Evolutionary conservation across 345 rosid genomes (phyloP).

Genomic region (Gossypium herbaceum): DNA sequence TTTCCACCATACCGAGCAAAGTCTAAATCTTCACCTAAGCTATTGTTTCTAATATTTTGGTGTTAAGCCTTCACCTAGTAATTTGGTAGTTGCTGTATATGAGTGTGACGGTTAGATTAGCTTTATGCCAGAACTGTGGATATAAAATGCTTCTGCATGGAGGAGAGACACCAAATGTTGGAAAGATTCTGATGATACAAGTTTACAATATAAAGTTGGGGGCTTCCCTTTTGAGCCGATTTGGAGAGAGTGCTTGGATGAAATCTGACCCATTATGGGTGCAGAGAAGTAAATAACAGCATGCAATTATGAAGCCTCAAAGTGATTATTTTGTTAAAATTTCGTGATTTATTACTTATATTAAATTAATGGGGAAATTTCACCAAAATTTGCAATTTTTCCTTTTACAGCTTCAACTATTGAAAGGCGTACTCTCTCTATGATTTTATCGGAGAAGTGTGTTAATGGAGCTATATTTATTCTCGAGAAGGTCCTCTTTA

Average conservation of each 20-base stretch:
- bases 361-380: neutral
- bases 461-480: slow-evolving; percentile 54
- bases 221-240: slow-evolving; percentile 48
- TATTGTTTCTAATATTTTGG: neutral
- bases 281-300: slow-evolving; percentile 61
- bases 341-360: slow-evolving; percentile 2
- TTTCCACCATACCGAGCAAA: too few species aligned
- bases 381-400: slow-evolving; percentile 13
- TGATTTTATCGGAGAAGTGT: slow-evolving; percentile 66
- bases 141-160: slow-evolving; percentile 95
- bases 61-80: slow-evolving; percentile 10
- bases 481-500: slow-evolving; percentile 65
- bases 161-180: slow-evolving; percentile 69
- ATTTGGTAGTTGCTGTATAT: slow-evolving; percentile 17
- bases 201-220: slow-evolving; percentile 30
- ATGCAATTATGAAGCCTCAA: slow-evolving; percentile 49
- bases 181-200: slow-evolving; percentile 33
- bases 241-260: slow-evolving; percentile 73
- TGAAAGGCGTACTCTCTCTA: slow-evolving; percentile 44
- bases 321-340: slow-evolving; percentile 27
- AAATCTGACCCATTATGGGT: slow-evolving; percentile 49
- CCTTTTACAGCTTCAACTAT: slow-evolving; percentile 34
- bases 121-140: slow-evolving; percentile 63
- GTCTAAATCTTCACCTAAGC: slow-evolving; percentile 5
- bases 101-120: slow-evolving; percentile 72